phyloP scores from a whole-genome alignment of 2,329 filamentous ascomycete species.

The Nakataea oryzae region DNA sequence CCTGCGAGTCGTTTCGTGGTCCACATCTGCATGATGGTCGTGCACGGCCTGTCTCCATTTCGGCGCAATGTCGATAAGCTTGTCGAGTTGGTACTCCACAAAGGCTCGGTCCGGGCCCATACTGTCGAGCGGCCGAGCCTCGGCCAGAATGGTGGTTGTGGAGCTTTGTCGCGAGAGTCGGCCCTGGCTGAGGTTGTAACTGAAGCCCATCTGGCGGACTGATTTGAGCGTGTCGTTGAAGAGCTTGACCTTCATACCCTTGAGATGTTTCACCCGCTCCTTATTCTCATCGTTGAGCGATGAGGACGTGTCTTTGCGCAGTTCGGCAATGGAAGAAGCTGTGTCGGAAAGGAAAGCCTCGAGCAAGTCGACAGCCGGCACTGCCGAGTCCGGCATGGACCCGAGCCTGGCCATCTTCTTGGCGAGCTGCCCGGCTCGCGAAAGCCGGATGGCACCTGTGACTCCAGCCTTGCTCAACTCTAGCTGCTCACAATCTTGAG shows the following conservation, averaged over 20 bases:
- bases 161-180: slow-evolving; percentile 65
- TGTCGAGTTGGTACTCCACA: slow-evolving; percentile 67
- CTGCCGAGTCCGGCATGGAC: slow-evolving; percentile 34
- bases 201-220: slow-evolving; percentile 81
- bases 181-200: slow-evolving; percentile 67
- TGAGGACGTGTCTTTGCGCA: slow-evolving; percentile 75
- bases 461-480: slow-evolving; percentile 26
- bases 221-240: slow-evolving; percentile 81
- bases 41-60: slow-evolving; percentile 55
- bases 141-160: slow-evolving; percentile 56
- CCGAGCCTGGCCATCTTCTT: slow-evolving; percentile 44
- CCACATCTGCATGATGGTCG: slow-evolving; percentile 78
- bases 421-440: slow-evolving; percentile 58
- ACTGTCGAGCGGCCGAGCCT: slow-evolving; percentile 19
- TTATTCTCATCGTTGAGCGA: slow-evolving; percentile 83
- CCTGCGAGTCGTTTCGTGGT: slow-evolving; percentile 64
- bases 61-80: slow-evolving; percentile 63
- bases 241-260: slow-evolving; percentile 78
- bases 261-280: slow-evolving; percentile 73
- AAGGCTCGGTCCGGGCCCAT: slow-evolving; percentile 17
- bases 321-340: slow-evolving; percentile 55
- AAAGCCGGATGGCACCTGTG: slow-evolving; percentile 49
- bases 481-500: slow-evolving; percentile 19
- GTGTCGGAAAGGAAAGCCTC: slow-evolving; percentile 61
- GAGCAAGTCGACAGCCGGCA: slow-evolving; percentile 50